Evolutionary conservation across 2,329 filamentous ascomycete genomes (phyloP).

Genomic region (Diplodia sapinea): DNA sequence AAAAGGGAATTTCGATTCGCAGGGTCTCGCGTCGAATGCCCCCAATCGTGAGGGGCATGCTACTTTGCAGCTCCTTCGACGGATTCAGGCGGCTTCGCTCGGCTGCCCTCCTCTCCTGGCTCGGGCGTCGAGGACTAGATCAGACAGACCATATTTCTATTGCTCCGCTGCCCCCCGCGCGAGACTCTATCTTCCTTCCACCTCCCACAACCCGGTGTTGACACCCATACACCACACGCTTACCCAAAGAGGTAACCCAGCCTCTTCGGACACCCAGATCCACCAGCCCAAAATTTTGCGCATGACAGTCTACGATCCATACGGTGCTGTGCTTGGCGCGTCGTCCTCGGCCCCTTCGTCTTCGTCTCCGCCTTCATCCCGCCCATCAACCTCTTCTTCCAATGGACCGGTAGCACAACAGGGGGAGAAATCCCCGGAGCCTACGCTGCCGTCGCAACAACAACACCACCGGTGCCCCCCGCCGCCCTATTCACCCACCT

Average conservation of each 20-base stretch:
- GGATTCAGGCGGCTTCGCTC: slow-evolving; percentile 2
- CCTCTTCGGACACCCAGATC: neutral
- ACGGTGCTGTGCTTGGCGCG: slow-evolving; percentile 21
- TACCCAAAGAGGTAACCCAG: slow-evolving; percentile 1
- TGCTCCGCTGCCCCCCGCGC: neutral
- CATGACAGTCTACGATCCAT: slow-evolving; percentile 31
- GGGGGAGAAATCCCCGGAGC: neutral
- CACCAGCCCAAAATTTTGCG: neutral
- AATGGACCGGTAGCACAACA: slow-evolving; percentile 9
- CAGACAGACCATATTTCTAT: slow-evolving; percentile 12
- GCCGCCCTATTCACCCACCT: slow-evolving; percentile 4
- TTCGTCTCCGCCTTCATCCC: slow-evolving; percentile 2
- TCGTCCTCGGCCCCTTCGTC: slow-evolving; percentile 1
- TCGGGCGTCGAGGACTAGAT: neutral
- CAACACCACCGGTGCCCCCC: neutral
- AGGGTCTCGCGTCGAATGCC: neutral
- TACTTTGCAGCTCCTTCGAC: neutral
- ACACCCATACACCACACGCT: neutral
- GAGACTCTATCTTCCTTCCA: neutral
- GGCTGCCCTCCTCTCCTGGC: slow-evolving; percentile 7
- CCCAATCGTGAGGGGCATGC: neutral
- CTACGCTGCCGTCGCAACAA: neutral
- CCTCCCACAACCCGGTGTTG: neutral
- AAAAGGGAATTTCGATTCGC: slow-evolving; percentile 10
- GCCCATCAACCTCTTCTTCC: slow-evolving; percentile 14